Percentiles rank a stretch among this genome's conserved stretches.
Evolutionary conservation across 305 asterid genomes (phyloP).

Genomic region (Rubia balearica): DNA sequence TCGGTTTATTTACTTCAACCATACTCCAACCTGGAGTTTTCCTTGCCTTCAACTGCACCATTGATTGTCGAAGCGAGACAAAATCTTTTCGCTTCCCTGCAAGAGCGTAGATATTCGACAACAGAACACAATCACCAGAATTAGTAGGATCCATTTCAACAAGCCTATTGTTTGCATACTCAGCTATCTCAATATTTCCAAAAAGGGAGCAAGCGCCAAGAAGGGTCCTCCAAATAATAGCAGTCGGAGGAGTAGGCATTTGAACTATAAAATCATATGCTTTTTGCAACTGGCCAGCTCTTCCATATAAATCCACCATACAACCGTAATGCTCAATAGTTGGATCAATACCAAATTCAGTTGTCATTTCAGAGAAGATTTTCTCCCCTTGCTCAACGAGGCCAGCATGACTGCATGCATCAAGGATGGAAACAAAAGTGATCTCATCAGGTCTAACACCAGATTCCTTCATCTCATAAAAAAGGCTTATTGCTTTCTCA

Average conservation of each 20-base stretch:
- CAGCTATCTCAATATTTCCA: constrained; percentile 57
- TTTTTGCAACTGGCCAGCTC: constrained; percentile 53
- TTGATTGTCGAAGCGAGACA: constrained; percentile 42
- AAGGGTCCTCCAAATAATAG: constrained; percentile 74
- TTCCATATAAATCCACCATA: constrained; percentile 79
- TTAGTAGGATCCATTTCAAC: constrained; percentile 59
- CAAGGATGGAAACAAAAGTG: constrained; percentile 50
- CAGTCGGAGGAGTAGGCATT: constrained; percentile 64
- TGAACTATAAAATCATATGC: constrained; percentile 51
- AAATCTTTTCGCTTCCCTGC: constrained; percentile 69
- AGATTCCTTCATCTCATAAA: constrained; percentile 51
- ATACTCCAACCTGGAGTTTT: constrained; percentile 75
- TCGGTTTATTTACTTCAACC: constrained; percentile 43
- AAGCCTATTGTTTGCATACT: constrained; percentile 45
- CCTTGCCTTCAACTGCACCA: constrained; percentile 42
- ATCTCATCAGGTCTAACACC: constrained; percentile 55
- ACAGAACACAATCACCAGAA: constrained; percentile 51
- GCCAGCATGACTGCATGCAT: constrained; percentile 87
- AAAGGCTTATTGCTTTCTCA: constrained; percentile 51
- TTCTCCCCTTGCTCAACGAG: constrained; percentile 50
- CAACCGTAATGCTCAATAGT: constrained; percentile 77
- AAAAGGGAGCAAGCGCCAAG: constrained; percentile 79
- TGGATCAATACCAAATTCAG: constrained; percentile 41
- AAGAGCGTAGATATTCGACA: constrained; percentile 68
- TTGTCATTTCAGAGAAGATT: constrained; percentile 47